phyloP scores from a whole-genome alignment of 805 yeast species.

The Priceomyces fermenticarens region DNA sequence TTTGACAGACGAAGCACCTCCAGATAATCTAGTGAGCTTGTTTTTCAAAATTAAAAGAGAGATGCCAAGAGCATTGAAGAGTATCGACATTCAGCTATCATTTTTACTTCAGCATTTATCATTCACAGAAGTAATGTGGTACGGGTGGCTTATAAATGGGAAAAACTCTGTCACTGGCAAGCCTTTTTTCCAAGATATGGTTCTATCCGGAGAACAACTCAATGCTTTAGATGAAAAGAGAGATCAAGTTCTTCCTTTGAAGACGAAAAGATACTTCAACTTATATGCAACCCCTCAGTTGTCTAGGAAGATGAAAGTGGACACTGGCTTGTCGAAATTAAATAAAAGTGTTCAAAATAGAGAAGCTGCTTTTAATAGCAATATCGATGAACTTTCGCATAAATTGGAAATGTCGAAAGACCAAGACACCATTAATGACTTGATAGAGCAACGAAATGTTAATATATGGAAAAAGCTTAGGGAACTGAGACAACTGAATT shows the following conservation, averaged over 20 bases:
- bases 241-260: slow-evolving; percentile 22
- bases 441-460: slow-evolving; percentile 25
- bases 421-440: slow-evolving; percentile 7
- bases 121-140: slow-evolving; percentile 33
- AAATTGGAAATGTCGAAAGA: slow-evolving; percentile 10
- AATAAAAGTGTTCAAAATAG: slow-evolving; percentile 3
- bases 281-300: slow-evolving; percentile 41
- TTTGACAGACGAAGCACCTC: slow-evolving; percentile 29
- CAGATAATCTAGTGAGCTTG: slow-evolving; percentile 19
- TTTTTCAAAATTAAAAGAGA: slow-evolving; percentile 26
- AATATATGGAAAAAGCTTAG: slow-evolving; percentile 32
- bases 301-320: slow-evolving; percentile 35
- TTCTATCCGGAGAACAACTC: slow-evolving; percentile 20
- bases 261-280: slow-evolving; percentile 37
- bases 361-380: slow-evolving; percentile 3
- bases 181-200: slow-evolving; percentile 22
- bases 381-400: slow-evolving; percentile 8
- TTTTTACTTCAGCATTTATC: slow-evolving; percentile 24
- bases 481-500: slow-evolving; percentile 15
- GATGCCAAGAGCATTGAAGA: slow-evolving; percentile 17
- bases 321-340: slow-evolving; percentile 27
- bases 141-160: slow-evolving; percentile 39
- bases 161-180: slow-evolving; percentile 30
- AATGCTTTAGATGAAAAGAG: slow-evolving; percentile 14
- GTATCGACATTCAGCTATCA: slow-evolving; percentile 24